Percentiles rank a stretch among this genome's conserved stretches.
Evolutionary conservation across 1,139 yeast species (phyloP).

Genomic region (Candida tropicalis): DNA sequence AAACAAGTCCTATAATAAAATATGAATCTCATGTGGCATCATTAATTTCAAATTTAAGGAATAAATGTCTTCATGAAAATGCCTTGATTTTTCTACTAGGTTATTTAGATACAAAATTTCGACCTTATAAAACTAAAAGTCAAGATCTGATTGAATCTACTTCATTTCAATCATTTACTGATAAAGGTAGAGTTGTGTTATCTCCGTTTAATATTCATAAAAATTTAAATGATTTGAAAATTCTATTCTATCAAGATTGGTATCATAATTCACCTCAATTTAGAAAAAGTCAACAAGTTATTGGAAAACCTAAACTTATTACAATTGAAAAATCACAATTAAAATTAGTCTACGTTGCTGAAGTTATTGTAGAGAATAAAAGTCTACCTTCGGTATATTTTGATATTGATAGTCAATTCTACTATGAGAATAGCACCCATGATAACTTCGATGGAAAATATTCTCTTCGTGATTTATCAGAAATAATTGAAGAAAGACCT

Average conservation of each 20-base stretch:
- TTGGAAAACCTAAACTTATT: no score
- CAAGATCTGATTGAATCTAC: conserved; percentile 9
- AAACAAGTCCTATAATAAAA: conserved; percentile 35
- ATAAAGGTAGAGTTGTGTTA: conserved; percentile 24
- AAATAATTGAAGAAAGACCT: neutral
- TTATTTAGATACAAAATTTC: conserved; percentile 31
- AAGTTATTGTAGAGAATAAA: conserved; percentile 19
- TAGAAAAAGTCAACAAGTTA: conserved; percentile 15
- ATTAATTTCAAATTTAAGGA: conserved; percentile 30
- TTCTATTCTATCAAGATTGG: conserved; percentile 43
- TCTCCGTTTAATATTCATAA: conserved; percentile 18
- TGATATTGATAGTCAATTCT: conserved; percentile 23
- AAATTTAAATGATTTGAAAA: conserved; percentile 23
- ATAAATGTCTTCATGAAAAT: conserved; percentile 24
- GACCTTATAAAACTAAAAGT: conserved; percentile 14
- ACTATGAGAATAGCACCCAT: conserved; percentile 12
- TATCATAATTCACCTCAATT: conserved; percentile 31
- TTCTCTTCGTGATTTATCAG: conserved; percentile 14
- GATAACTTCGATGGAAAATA: neutral
- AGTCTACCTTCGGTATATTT: conserved; percentile 24
- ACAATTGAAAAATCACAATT: conserved; percentile 18
- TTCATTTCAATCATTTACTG: conserved; percentile 9
- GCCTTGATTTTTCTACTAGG: conserved; percentile 36
- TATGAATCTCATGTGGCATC: conserved; percentile 34
- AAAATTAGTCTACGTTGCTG: conserved; percentile 26